Conservation (phyloP, 805 yeast species). For the Priceomyces castillae region DNA sequence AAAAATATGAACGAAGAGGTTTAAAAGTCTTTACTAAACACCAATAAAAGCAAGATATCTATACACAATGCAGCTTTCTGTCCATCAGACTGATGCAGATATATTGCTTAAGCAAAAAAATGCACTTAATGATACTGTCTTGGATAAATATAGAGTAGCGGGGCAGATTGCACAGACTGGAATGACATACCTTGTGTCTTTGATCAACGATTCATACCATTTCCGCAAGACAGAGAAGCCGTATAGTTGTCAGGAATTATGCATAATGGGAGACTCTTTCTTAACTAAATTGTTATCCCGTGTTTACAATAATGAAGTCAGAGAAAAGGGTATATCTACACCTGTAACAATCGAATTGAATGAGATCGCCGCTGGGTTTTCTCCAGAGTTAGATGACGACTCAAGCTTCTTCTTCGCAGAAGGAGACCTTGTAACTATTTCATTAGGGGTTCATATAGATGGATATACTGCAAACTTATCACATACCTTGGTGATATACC, state of each 20-base stretch:
- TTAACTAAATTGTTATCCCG: conserved; percentile 56
- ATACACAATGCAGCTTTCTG: conserved; percentile 63
- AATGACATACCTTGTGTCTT: conserved; percentile 58
- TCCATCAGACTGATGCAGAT: conserved; percentile 72
- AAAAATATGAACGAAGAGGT: not conserved
- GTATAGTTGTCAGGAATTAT: conserved; percentile 64
- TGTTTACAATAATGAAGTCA: conserved; percentile 59
- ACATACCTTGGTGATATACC: conserved; percentile 81
- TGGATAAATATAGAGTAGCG: conserved; percentile 84
- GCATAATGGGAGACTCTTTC: conserved; percentile 79
- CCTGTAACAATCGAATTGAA: conserved; percentile 90
- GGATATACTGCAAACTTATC: conserved; percentile 88
- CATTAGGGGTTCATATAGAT: conserved; percentile 89
- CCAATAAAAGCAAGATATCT: not conserved
- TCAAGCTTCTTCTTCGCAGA: conserved; percentile 48
- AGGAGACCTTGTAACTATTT: conserved; percentile 85
- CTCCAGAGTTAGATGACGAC: conserved; percentile 78
- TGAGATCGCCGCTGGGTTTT: conserved; percentile 71
- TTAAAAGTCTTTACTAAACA: not conserved
- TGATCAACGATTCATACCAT: conserved; percentile 76
- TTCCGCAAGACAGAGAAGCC: conserved; percentile 43
- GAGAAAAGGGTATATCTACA: conserved; percentile 88
- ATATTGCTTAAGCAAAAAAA: conserved; percentile 71
- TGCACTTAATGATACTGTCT: conserved; percentile 54
- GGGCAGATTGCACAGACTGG: conserved; percentile 88